Conservation (phyloP, 1,284 basidiomycete genomes). For the Irpex sp. region DNA sequence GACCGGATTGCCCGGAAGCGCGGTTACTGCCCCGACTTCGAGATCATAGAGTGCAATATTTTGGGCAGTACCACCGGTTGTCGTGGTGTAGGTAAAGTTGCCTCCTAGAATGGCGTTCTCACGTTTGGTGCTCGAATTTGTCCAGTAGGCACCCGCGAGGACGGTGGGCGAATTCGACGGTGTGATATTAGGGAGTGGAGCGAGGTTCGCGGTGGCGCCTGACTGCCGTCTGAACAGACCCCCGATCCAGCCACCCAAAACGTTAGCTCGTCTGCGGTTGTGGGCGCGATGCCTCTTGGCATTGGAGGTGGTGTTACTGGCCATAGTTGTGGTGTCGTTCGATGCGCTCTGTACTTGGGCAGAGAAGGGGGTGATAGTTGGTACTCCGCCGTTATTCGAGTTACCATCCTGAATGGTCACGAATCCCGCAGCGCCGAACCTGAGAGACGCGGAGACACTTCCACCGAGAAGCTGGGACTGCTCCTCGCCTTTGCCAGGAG, state of each 20-base stretch:
- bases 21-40: conserved; percentile 42
- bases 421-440: conserved; percentile 70
- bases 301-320: not conserved
- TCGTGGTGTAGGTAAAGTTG: conserved; percentile 71
- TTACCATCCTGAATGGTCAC: conserved; percentile 60
- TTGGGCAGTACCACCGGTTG: conserved; percentile 39
- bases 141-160: conserved; percentile 88
- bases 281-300: conserved; percentile 22
- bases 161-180: conserved; percentile 74
- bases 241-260: conserved; percentile 44
- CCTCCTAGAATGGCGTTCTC: conserved; percentile 84
- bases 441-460: conserved; percentile 48
- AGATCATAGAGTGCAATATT: conserved; percentile 79
- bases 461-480: conserved; percentile 62
- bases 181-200: conserved; percentile 52
- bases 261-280: conserved; percentile 19
- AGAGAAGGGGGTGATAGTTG: conserved; percentile 56
- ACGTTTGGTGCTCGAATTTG: conserved; percentile 65
- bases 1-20: conserved; percentile 57
- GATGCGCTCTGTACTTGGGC: conserved; percentile 42
- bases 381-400: conserved; percentile 35
- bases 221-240: conserved; percentile 52
- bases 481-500: conserved; percentile 31
- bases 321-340: conserved; percentile 22
- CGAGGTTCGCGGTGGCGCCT: conserved; percentile 29